Percentiles rank a stretch among this genome's conserved stretches.
Conservation (phyloP, 2,329 filamentous ascomycete genomes). For the Coniochaeta sp. region DNA sequence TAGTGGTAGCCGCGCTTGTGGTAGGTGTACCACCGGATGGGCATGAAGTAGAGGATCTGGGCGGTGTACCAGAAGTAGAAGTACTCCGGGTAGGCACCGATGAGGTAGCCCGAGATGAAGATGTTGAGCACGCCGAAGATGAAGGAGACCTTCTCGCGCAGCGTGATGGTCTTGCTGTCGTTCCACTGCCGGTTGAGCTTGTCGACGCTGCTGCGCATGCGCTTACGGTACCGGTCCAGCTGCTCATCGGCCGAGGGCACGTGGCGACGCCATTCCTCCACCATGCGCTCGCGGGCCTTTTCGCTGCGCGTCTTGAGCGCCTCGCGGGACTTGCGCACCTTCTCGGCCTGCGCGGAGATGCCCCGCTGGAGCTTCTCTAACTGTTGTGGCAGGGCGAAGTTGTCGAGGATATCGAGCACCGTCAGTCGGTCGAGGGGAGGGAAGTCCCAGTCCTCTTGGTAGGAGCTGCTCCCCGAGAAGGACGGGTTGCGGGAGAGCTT, state of each 20-base stretch:
- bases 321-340: constrained; percentile 75
- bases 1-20: constrained; percentile 91
- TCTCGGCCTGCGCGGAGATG: constrained; percentile 75
- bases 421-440: constrained; percentile 85
- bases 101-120: constrained; percentile 89
- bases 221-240: constrained; percentile 80
- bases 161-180: constrained; percentile 78
- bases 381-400: constrained; percentile 82
- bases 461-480: constrained; percentile 77
- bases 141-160: constrained; percentile 91
- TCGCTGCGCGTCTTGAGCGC: constrained; percentile 69
- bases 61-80: constrained; percentile 91
- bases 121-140: constrained; percentile 96
- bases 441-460: constrained; percentile 85
- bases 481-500: constrained; percentile 69
- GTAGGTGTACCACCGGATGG: constrained; percentile 87
- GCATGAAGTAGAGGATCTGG: constrained; percentile 93
- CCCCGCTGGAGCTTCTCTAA: constrained; percentile 85
- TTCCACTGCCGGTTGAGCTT: constrained; percentile 81
- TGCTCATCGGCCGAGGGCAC: constrained; percentile 86
- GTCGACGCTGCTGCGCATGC: constrained; percentile 85
- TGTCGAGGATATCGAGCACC: constrained; percentile 90
- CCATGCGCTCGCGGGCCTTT: constrained; percentile 78
- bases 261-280: constrained; percentile 86
- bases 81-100: constrained; percentile 76